Base-by-base conservation (phyloP, 1,139 yeast genomes). In the Candida sp. region DNA sequence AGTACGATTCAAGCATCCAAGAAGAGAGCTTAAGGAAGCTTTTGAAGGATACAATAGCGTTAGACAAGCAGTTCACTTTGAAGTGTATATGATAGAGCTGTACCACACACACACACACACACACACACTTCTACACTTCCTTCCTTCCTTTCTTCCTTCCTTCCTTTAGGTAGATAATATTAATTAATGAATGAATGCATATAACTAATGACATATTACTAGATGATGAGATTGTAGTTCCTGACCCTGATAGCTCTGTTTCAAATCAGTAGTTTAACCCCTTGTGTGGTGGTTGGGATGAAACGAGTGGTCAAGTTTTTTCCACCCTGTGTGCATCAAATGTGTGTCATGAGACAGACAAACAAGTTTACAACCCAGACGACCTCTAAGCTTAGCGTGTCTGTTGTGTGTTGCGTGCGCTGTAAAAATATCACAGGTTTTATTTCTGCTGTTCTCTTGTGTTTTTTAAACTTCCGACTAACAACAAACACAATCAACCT, bases 11-110 rank as follows among this genome's bases (percentile, higher is more conserved):
- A 3, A 42, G 44, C 30, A 30, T 37, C 17, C 48, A 37, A 42
- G 56, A 53, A 22, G 22, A 25, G 4, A 46, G 39, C 23, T 48
- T 55, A 30, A 42, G 49, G 23, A 42, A 27, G 8, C 31, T 51
- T 11, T 31, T 54, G 8, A 52, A 51, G 43, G 45, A 46, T 31
- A 39, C 44, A 28, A 33, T 49, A 33, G 47, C 42, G 23, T 38
- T 43, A 27, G 44, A 39, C 34, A 43, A 33, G 12, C 39, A 34
- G 8, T 43, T 26, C 27, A 34, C 12, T 26, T n/a, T 34, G 17
- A 26, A 27, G 9, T 34, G 33, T 12, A 9, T 27, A 26, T 34
- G 26, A 33, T 11, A 28, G 25, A 41, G 31, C n/a, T 7, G 11
- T 8, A 37, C 9, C 23, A 7, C 39, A 5, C 25, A 23, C 9